Evolutionary conservation across 495 filamentous ascomycete species (phyloP), one percentile per base, ranked within the genome.

Genomic region (Neurospora tetraspora): DNA sequence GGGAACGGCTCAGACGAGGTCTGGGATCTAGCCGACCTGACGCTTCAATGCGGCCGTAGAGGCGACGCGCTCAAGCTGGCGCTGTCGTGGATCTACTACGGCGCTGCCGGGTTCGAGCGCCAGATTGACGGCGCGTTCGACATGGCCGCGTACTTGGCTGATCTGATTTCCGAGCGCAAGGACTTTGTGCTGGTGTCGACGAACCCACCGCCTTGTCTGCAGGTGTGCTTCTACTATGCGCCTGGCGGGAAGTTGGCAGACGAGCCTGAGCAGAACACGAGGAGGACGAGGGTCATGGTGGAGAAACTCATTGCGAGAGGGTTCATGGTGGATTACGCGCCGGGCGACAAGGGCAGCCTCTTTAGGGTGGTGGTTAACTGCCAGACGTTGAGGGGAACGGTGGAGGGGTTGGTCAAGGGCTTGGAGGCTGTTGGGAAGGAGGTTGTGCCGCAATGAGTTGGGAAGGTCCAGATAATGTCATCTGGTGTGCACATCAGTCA

Each of bases 271-370:
- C 85, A 86, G 70, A 94, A 93, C 79, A 91, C 90, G 73, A 83
- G 81, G 76, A 82, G 88, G n/a, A 97, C 94, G 27, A 86, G 87
- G 80, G 78, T 80, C 71, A 89, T 96, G 72, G 91, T 89, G 14
- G 82, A 83, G 75, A 83, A 81, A 71, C 84, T 98, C 73, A 85
- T 97, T 27, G 74, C 72, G 27, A 87, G 87, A 80, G 96, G 95
- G 4, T 98, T 94, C 80, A 97, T 98, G 94, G 86, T 97, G 37
- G 95, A 98, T 83, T 98, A 93, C 83, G 92, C 94, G 71, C 93
- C 93, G 0, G 92, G 91, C 31, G 86, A 89, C 74, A 87, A 85
- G 77, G 95, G 95, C 7, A 90, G 88, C 79, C 94, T 98, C 77
- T 94, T 98, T 81, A 85, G 95, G 68, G 94, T 92, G 18, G 95